Base-by-base conservation (phyloP, 306 rosid genomes). In the Cucurbita ficifolia region DNA sequence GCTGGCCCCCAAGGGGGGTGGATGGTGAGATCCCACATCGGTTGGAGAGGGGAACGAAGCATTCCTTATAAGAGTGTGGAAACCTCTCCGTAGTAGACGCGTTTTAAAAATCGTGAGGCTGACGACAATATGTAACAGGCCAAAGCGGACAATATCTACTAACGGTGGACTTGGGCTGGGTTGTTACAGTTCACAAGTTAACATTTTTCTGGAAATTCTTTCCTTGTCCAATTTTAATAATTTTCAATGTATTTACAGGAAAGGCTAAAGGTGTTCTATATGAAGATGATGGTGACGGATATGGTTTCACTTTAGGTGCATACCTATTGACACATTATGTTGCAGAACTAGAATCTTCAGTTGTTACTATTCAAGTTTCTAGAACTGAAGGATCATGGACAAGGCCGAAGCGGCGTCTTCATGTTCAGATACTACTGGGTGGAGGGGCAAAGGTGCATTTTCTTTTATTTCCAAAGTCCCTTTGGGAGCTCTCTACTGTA, bases 271-370 rank as follows among this genome's bases (percentile, higher is more conserved):
- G 98, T 82, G 81, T 84, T 78, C 79, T 90, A 40, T 93, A 79
- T 67, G 98, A 93, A 84, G 98, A 93, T 81, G 94, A 87, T 73
- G 98, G 97, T 16, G 94, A 93, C 85, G 98, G 98, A 82, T 93
- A 90, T 51, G 92, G 81, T 71, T 90, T 93, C 88, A 78, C 78
- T 35, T 48, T 84, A 75, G 97, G 96, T 33, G 87, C 85, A 75
- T 90, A 87, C 81, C 81, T 90, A 77, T 82, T 90, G 81, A 90
- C 93, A 39, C 85, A 83, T 58, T 93, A 93, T 82, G 83, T 82
- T 81, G 97, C 98, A 72, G 85, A 88, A 80, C 82, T 82, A 70
- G 82, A 85, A 64, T 82, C 86, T 10, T 87, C 94, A 6, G 60
- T 77, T 78, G 88, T 93, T 82, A 84, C 90, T 49, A 83, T 93